These are phyloP conservation scores for Pneumocystis oryctolagi DNA, from an alignment of 1,139 yeast genomes.

Conservation along the genomic window DNA sequence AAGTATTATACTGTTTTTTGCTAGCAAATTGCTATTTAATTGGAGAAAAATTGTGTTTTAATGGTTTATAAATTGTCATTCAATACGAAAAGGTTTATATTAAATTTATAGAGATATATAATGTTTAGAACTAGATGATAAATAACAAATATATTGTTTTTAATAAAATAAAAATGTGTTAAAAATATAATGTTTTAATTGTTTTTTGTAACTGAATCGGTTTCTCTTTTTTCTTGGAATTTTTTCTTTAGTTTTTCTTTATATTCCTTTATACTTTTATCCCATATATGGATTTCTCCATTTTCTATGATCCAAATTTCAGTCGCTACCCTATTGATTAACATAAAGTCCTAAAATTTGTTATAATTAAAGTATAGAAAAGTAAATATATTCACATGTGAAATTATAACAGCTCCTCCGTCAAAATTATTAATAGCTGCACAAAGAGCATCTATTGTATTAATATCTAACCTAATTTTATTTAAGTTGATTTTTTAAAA, in stretches of 20 bases:
- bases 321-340: conserved; percentile 92
- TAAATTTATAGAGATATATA: no score
- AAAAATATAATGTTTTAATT: neutral
- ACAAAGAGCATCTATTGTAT: conserved; percentile 94
- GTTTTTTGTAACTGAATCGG: neutral
- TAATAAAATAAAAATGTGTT: no score
- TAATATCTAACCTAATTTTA: conserved; percentile 50
- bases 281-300: conserved; percentile 10
- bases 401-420: conserved; percentile 97
- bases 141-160: neutral
- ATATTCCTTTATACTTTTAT: conserved; percentile 13
- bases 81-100: no score
- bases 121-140: neutral
- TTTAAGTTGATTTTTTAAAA: neutral
- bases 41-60: no score
- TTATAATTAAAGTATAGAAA: neutral
- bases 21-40: no score
- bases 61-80: neutral
- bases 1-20: neutral
- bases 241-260: conserved; percentile 11
- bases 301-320: conserved; percentile 28
- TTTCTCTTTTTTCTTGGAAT: conserved; percentile 5
- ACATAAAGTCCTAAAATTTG: conserved; percentile 64
- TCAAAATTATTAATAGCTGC: conserved; percentile 86
- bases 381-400: conserved; percentile 35